Evolutionary conservation across 192 early-diverging fungal species (phyloP).

Genomic region (Coemansia sp.): DNA sequence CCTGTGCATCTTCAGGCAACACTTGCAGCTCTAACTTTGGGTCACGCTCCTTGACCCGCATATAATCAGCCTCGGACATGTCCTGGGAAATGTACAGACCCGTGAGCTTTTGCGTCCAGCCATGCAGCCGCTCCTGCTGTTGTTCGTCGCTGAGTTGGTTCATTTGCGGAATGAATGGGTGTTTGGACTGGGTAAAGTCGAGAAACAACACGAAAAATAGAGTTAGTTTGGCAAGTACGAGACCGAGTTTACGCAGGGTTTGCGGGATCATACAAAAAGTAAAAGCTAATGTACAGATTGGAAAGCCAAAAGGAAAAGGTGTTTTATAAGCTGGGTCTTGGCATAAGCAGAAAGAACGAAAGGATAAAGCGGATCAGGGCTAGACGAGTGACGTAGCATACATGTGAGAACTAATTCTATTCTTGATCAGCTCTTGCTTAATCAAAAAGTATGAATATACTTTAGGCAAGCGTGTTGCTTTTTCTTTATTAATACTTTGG

Average conservation of each 20-base stretch:
- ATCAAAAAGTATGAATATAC: too few species aligned
- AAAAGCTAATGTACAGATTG: background rate
- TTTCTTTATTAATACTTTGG: background rate
- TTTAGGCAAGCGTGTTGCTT: too few species aligned
- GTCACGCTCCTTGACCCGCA: background rate
- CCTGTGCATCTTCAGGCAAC: background rate
- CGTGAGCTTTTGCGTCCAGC: background rate
- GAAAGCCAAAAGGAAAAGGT: background rate
- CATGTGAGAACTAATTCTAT: background rate
- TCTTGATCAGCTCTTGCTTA: background rate
- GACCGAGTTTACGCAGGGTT: background rate
- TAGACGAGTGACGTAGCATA: background rate
- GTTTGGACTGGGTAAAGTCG: conserved; percentile 14
- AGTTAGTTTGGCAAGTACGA: conserved; percentile 10
- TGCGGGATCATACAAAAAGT: conserved; percentile 11
- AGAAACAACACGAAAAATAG: conserved; percentile 28
- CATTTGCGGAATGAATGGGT: background rate
- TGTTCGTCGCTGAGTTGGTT: background rate
- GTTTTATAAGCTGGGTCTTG: too few species aligned
- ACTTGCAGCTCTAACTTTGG: background rate
- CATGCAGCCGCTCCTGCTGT: background rate
- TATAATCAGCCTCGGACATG: background rate
- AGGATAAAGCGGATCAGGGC: background rate
- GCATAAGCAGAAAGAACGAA: background rate
- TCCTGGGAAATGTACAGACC: background rate